These are phyloP conservation scores for Suhomyces bribrorum DNA, from an alignment of 1,139 yeast species.

Conservation along the genomic window DNA sequence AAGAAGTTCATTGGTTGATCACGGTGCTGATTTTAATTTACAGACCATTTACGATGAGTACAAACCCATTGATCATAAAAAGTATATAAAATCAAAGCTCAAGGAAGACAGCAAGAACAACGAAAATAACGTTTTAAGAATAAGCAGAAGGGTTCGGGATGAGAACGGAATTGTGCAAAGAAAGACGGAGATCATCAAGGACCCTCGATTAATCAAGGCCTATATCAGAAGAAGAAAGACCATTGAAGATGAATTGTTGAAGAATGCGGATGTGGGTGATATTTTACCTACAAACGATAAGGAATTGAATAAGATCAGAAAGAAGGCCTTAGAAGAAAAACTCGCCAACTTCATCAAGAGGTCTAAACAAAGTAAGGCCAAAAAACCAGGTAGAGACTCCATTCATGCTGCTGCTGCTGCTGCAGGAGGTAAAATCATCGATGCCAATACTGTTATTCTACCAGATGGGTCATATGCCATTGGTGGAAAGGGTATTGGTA, in stretches of 20 bases:
- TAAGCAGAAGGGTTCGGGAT: conserved; percentile 80
- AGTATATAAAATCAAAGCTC: conserved; percentile 28
- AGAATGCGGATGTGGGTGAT: conserved; percentile 60
- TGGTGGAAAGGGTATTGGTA: conserved; percentile 67
- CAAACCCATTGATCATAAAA: conserved; percentile 41
- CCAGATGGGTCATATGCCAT: conserved; percentile 51
- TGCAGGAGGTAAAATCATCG: conserved; percentile 44
- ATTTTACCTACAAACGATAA: conserved; percentile 82
- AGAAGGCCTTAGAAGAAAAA: conserved; percentile 79
- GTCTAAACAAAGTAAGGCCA: conserved; percentile 46
- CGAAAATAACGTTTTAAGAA: conserved; percentile 57
- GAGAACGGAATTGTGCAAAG: conserved; percentile 86
- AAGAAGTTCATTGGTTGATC: conserved; percentile 57
- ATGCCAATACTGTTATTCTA: conserved; percentile 45
- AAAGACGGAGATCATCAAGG: conserved; percentile 73
- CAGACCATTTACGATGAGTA: conserved; percentile 40
- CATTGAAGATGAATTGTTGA: conserved; percentile 66
- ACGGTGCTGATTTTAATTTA: conserved; percentile 26
- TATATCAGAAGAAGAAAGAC: conserved; percentile 78
- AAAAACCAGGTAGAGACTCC: conserved; percentile 38
- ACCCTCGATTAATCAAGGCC: conserved; percentile 84
- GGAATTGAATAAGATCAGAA: conserved; percentile 76
- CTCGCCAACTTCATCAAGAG: conserved; percentile 82
- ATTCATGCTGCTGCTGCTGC: conserved; percentile 53
- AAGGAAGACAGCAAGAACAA: conserved; percentile 42